Conservation (phyloP, 2,329 filamentous ascomycete species). For the Venturia oleaginea region DNA sequence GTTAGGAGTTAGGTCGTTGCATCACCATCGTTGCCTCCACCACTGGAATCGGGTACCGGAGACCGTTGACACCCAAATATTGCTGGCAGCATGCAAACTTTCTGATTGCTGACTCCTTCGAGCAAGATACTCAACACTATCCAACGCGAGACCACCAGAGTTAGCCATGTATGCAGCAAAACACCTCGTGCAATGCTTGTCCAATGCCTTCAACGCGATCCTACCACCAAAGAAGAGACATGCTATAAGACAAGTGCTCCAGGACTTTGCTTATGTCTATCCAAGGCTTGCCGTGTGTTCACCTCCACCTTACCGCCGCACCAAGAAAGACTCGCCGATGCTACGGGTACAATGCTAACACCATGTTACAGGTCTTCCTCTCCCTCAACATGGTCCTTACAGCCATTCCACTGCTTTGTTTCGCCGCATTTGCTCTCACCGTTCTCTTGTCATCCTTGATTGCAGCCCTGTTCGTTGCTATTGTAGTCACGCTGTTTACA, state of each 20-base stretch:
- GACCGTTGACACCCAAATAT: not conserved
- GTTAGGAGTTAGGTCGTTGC: no score
- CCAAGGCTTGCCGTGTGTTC: slow-evolving; percentile 59
- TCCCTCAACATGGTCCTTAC: slow-evolving; percentile 55
- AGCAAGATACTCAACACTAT: not conserved
- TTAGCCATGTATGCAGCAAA: not conserved
- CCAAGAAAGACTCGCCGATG: no score
- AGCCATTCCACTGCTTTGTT: slow-evolving; percentile 58
- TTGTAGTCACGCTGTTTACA: slow-evolving; percentile 48
- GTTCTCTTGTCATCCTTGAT: slow-evolving; percentile 54
- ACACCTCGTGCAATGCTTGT: slow-evolving; percentile 21
- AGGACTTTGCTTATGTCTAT: slow-evolving; percentile 50
- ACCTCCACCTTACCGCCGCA: no score
- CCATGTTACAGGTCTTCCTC: slow-evolving; percentile 54
- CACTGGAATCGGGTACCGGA: not conserved
- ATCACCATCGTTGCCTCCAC: not conserved
- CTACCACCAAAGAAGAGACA: slow-evolving; percentile 54
- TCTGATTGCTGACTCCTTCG: not conserved
- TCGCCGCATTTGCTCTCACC: slow-evolving; percentile 55
- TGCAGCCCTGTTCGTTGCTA: slow-evolving; percentile 46
- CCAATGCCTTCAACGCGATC: slow-evolving; percentile 35
- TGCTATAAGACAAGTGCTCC: slow-evolving; percentile 44
- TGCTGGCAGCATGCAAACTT: not conserved
- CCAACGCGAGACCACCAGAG: not conserved
- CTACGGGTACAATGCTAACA: slow-evolving; percentile 1